Evolutionary conservation across 2,329 filamentous ascomycete genomes (phyloP).

Genomic region (Nemania serpens): DNA sequence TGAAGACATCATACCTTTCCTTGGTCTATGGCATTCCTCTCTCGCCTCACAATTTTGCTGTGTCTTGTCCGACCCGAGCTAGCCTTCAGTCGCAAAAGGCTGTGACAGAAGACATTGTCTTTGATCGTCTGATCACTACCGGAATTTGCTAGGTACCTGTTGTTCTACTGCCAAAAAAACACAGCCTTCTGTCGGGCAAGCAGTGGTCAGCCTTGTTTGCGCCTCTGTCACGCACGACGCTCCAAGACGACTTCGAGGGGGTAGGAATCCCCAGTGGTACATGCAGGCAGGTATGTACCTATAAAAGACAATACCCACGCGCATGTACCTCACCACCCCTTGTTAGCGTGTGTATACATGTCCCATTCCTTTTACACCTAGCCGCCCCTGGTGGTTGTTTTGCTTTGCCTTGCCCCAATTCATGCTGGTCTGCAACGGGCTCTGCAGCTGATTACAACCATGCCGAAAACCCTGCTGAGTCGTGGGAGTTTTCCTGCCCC

Average conservation of each 20-base stretch:
- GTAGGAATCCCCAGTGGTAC: not conserved
- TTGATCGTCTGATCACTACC: not conserved
- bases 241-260: too few species aligned
- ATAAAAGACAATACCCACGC: slow-evolving; percentile 1
- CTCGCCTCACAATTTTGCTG: slow-evolving; percentile 3
- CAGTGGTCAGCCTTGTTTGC: slow-evolving; percentile 20
- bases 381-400: slow-evolving; percentile 31
- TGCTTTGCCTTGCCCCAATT: slow-evolving; percentile 36
- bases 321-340: slow-evolving; percentile 40
- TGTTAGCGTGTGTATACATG: slow-evolving; percentile 40
- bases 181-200: slow-evolving; percentile 17
- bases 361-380: slow-evolving; percentile 20
- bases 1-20: slow-evolving; percentile 12
- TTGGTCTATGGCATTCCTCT: slow-evolving; percentile 5
- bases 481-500: slow-evolving; percentile 38
- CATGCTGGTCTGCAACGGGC: slow-evolving; percentile 32
- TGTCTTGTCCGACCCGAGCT: slow-evolving; percentile 5
- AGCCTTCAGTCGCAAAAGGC: not conserved
- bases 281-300: not conserved
- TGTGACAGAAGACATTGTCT: slow-evolving; percentile 2
- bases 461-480: slow-evolving; percentile 30
- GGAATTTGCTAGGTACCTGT: not conserved
- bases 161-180: not conserved
- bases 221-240: not conserved
- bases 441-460: slow-evolving; percentile 43